Base-by-base conservation (phyloP, 768 basidiomycete genomes). In the Neoboletus brunneissimus region DNA sequence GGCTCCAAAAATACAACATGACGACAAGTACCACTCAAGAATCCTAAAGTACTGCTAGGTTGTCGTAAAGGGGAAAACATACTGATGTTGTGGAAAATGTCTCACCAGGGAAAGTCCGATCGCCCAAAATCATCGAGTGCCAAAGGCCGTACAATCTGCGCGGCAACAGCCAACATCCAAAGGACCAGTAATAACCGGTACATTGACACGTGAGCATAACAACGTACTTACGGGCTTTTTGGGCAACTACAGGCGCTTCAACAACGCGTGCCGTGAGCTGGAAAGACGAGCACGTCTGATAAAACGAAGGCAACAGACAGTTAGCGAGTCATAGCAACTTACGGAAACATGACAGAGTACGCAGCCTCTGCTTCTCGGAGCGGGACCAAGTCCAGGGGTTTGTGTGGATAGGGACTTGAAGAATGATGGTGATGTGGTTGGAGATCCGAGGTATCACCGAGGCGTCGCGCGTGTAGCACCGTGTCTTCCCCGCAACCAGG, bases 321-420 rank as follows among this genome's bases (percentile, higher is more conserved):
- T 22, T 20, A 3, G 18, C 27, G 32, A 37, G 48, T 12, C 35
- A 23, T 25, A 22, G 18, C 10, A 23, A 62, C 66, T 61, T 41
- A 71, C 68, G 61, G 58, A 60, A 72, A 70, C 43, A 69, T 63
- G 18, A 25, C 13, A 8, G 67, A 56, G 34, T 72, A 68, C 20
- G 67, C 67, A 5, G 56, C 60, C 46, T 71, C 66, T 27, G 69
- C 69, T 55, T 72, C 64, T 37, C 29, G 63, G 25, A 68, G 12
- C 2, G 69, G 71, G 34, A 71, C 53, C 34, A 71, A 53, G 48
- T 8, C 34, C 47, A 72, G 58, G 27, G 69, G 68, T 23, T 6
- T n/a, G 35, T 61, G 62, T 40, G 38, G 8, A n/a, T 34, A 34
- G 11, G 43, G 40, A 42, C n/a, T 32, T 41, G 49, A 27, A 37